A percentile compares a stretch with the other conserved stretches of the same genome.
These are phyloP conservation scores for Penicillium sumatraense DNA, from an alignment of 2,329 filamentous ascomycete genomes.

Conservation along the genomic window DNA sequence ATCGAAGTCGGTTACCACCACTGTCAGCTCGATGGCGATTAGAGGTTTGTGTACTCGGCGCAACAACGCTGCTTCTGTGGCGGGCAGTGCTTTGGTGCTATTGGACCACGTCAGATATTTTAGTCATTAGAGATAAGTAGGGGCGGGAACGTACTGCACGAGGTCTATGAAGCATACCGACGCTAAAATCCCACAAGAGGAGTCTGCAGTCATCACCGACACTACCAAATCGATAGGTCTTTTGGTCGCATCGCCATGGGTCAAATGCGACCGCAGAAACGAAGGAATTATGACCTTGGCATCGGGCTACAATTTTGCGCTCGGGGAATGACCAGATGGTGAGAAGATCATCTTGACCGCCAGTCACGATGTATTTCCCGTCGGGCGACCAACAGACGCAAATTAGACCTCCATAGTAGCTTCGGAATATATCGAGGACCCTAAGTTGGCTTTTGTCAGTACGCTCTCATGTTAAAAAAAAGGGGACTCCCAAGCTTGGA, in stretches of 20 bases:
- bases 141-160: slow-evolving; percentile 68
- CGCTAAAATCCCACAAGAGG: slow-evolving; percentile 95
- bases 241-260: slow-evolving; percentile 93
- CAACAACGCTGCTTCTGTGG: slow-evolving; percentile 43
- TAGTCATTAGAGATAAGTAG: background rate
- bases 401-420: slow-evolving; percentile 90
- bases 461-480: too few relatives aligned
- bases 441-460: slow-evolving; percentile 50
- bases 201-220: slow-evolving; percentile 92
- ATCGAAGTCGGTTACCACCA: slow-evolving; percentile 65
- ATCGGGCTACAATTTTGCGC: slow-evolving; percentile 82
- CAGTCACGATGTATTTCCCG: slow-evolving; percentile 92
- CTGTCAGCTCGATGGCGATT: slow-evolving; percentile 67
- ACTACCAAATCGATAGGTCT: slow-evolving; percentile 93
- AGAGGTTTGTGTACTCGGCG: slow-evolving; percentile 39
- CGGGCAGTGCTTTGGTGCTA: slow-evolving; percentile 42
- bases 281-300: slow-evolving; percentile 95
- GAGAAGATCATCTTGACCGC: slow-evolving; percentile 93
- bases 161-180: slow-evolving; percentile 92
- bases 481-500: too few relatives aligned
- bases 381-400: slow-evolving; percentile 98
- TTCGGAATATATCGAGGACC: slow-evolving; percentile 82
- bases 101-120: slow-evolving; percentile 17
- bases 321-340: slow-evolving; percentile 94
- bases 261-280: slow-evolving; percentile 93